Evolutionary conservation across 225 moss, liverwort and hornwort genomes (phyloP), one percentile per base, ranked within the genome.

Genomic region (Polytrichum commune): DNA sequence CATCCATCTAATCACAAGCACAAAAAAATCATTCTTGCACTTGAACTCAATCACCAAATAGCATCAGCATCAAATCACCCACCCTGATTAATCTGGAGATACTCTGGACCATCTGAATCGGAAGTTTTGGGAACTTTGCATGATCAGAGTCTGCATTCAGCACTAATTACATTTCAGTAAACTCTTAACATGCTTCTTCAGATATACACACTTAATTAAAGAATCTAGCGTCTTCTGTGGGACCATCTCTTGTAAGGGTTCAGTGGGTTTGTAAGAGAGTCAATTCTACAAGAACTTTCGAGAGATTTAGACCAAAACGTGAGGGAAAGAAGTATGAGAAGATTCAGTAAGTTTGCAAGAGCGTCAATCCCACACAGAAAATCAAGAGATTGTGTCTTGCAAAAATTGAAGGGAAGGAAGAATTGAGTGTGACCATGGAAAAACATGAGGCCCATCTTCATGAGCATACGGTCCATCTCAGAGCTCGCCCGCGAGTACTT

Each of bases 381-480:
- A 19, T 20, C 22, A 8, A 22, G 57, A 22, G 57, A 57, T 57
- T 19, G 20, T n/a, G 57, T 57, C 57, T n/a, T 57, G 57, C 20
- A 57, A 19, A 6, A 23, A 63, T 5, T 63, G 20, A 64, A 38
- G 18, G 28, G 29, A 32, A 29, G 1, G 24, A 29, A 53, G 56
- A 64, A 30, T 46, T 63, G 53, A 20, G 27, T 29, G n/a, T 60
- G 8, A 83, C 92, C 92, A 67, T 90, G 92, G 58, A 92, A 84
- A 71, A 92, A 91, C 76, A 92, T 26, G 60, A 97, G 81, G 4
- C 92, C 94, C 97, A 97, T 94, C 67, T 86, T 94, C 84, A 83
- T 86, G n/a, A 97, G 91, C 62, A 94, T 78, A 26, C 82, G 80
- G 19, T 91, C 82, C 78, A 84, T 90, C 26, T 88, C 85, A 13